A percentile compares a stretch with the other conserved stretches of the same genome.
These are phyloP conservation scores for Picochlorum costavermella DNA, from an alignment of 139 green algal species.

Conservation along the genomic window DNA sequence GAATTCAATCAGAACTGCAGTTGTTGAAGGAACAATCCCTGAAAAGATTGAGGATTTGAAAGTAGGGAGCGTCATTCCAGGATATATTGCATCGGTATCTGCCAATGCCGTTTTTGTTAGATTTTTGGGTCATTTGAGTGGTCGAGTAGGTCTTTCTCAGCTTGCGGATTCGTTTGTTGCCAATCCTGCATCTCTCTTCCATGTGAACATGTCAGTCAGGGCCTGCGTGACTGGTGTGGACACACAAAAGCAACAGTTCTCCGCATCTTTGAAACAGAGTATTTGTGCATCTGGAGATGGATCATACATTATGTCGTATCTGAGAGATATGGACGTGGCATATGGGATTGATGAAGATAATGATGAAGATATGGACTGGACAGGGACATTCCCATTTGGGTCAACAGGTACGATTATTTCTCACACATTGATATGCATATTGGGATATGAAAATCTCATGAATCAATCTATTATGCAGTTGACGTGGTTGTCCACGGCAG, in stretches of 20 bases:
- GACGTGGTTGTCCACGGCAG: slow-evolving; percentile 43
- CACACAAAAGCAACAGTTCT: slow-evolving; percentile 22
- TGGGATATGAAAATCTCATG: not conserved
- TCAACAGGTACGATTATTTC: not conserved
- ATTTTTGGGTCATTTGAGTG: slow-evolving; percentile 72
- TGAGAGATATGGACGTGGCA: slow-evolving; percentile 43
- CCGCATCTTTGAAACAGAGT: slow-evolving; percentile 54
- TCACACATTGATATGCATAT: too few relatives aligned
- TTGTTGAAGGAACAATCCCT: slow-evolving; percentile 32
- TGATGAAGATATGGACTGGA: slow-evolving; percentile 16
- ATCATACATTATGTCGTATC: slow-evolving; percentile 30
- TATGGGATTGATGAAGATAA: slow-evolving; percentile 11
- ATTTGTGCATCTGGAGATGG: slow-evolving; percentile 30
- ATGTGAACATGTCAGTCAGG: slow-evolving; percentile 61
- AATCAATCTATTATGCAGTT: slow-evolving; percentile 9
- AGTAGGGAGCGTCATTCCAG: slow-evolving; percentile 45
- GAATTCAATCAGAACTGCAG: slow-evolving; percentile 42
- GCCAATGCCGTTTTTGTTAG: slow-evolving; percentile 69
- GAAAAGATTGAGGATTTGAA: slow-evolving; percentile 29
- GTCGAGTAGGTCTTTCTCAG: slow-evolving; percentile 59
- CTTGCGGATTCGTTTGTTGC: slow-evolving; percentile 70
- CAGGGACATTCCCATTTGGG: slow-evolving; percentile 9
- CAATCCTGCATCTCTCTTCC: slow-evolving; percentile 53
- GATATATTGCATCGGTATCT: slow-evolving; percentile 72
- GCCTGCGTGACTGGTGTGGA: slow-evolving; percentile 43